Base-by-base conservation (phyloP, 2,329 filamentous ascomycete species). In the Albifimbria verrucaria region DNA sequence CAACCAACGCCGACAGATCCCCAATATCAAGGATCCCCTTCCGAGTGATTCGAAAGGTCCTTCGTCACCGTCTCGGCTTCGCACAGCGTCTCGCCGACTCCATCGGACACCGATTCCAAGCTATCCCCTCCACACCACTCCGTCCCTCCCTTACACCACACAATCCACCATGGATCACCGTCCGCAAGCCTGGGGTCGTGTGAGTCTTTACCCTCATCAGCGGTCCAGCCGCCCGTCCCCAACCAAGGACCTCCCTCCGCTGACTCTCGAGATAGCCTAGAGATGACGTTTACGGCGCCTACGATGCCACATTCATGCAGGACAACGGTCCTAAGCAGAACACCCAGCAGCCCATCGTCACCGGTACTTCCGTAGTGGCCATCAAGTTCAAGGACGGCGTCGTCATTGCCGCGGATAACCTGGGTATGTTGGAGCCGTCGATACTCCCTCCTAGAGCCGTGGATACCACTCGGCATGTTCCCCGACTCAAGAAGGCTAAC, bases 351-450 rank as follows among this genome's bases (percentile, higher is more conserved):
- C 94, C 94, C 65, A 88, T 96, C 62, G 94, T 99, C 57, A 99
- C 94, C 50, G 94, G 94, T 68, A 97, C 94, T 48, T 97, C 94
- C 50, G 94, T 99, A 58, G 76, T 99, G 53, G 94, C 88, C 59
- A 82, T 97, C 71, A 97, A 97, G 80, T 99, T 92, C 82, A 93
- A 92, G 68, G 90, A 92, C 62, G 94, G 94, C 68, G 92, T 99
- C 59, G 92, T 96, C 66, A 93, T 99, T 71, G 94, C 93, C 50
- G 91, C 94, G 65, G 94, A 99, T 75, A 99, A 97, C 78, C 78
- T 99, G 59, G 92, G 92, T 96, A 79, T 52, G 79, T 59, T 7
- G 25, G 15, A 41, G 22, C 45, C 49, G 48, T 48, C 51, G n/a
- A 48, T 24, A 39, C 46, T 49, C 48, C 47, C 51, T 25, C 39